phyloP scores from a whole-genome alignment of 164 flowering plant species.

The Stephania japonica region DNA sequence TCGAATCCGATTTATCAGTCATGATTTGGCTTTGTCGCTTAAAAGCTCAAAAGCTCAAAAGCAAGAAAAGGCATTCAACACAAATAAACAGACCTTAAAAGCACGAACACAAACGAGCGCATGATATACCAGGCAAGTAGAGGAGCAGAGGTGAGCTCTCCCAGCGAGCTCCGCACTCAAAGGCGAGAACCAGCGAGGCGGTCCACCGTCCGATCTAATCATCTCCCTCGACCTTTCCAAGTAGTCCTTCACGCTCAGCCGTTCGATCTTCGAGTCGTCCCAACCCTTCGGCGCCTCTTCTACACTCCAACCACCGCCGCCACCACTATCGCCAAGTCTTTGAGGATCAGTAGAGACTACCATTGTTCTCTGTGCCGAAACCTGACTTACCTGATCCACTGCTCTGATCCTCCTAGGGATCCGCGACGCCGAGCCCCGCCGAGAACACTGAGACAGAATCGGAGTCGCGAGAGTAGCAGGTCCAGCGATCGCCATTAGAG shows the following conservation, averaged over 20 bases:
- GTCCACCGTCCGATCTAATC: constrained; percentile 46
- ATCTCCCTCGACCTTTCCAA: constrained; percentile 32
- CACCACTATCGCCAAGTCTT: background rate
- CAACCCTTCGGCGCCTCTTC: constrained; percentile 1
- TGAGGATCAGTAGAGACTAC: background rate
- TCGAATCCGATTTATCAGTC: background rate
- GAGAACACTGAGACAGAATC: background rate
- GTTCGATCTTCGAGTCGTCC: constrained; percentile 15
- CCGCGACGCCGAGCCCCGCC: background rate
- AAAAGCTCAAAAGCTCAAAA: background rate
- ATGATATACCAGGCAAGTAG: constrained; percentile 43
- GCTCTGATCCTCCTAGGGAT: constrained; percentile 1
- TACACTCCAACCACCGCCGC: background rate
- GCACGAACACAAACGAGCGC: background rate
- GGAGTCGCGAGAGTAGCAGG: background rate
- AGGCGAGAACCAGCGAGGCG: constrained; percentile 71
- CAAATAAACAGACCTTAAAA: background rate
- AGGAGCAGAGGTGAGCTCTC: constrained; percentile 44
- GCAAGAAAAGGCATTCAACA: background rate
- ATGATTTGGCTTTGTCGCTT: too few relatives aligned
- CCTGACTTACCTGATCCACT: background rate
- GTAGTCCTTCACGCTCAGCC: constrained; percentile 33
- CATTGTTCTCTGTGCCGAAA: background rate
- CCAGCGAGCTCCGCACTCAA: constrained; percentile 31
- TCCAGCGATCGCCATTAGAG: constrained; percentile 10